phyloP scores from a whole-genome alignment of 78 protist genomes.

The Capsaspora owczarzaki region DNA sequence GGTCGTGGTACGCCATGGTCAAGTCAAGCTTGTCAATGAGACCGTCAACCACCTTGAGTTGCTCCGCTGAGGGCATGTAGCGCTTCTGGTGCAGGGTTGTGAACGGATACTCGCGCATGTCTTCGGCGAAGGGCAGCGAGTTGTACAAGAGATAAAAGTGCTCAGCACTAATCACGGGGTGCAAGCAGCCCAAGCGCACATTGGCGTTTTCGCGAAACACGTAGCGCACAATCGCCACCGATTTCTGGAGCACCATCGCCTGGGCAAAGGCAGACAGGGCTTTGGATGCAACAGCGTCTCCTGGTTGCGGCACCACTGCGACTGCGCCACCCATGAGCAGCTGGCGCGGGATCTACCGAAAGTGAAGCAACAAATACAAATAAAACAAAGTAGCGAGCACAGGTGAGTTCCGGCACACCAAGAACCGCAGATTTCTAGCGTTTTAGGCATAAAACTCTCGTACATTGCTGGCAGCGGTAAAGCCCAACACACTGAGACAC shows the following conservation, averaged over 20 bases:
- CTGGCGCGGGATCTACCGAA: background rate
- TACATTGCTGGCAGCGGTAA: background rate
- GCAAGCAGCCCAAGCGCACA: background rate
- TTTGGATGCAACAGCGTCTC: background rate
- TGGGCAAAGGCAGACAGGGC: background rate
- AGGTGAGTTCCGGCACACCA: too few species aligned
- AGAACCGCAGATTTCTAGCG: too few species aligned
- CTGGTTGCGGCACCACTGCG: background rate
- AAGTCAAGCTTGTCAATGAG: background rate
- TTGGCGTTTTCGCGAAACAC: background rate
- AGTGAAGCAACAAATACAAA: background rate
- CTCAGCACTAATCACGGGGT: background rate
- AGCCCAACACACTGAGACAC: background rate
- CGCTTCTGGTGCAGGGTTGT: background rate
- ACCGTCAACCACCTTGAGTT: background rate
- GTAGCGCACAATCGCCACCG: background rate
- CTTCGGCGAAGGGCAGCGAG: background rate
- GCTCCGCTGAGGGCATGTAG: background rate
- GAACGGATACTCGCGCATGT: background rate
- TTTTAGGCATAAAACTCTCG: too few species aligned
- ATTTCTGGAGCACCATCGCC: background rate
- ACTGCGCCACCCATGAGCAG: background rate
- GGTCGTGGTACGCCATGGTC: background rate
- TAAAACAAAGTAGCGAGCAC: background rate
- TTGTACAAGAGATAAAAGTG: background rate